Evolutionary conservation across 805 yeast genomes (phyloP).

Genomic region (Yarrowia hollandica): DNA sequence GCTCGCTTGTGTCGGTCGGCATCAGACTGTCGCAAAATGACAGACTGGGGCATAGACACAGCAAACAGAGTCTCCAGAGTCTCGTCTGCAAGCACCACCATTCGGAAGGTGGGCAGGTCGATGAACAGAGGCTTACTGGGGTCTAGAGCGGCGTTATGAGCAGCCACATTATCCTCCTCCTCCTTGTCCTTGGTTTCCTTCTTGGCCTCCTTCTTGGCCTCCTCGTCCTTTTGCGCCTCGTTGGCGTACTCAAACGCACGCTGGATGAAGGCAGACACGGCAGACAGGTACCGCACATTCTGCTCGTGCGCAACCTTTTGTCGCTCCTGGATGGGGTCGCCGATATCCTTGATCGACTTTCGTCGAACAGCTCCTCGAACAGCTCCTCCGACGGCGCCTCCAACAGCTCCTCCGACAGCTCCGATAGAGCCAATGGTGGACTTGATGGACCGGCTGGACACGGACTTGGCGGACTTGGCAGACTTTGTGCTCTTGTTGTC

Average conservation of each 20-base stretch:
- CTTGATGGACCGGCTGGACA: constrained; percentile 14
- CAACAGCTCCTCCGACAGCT: constrained; percentile 44
- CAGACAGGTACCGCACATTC: constrained; percentile 63
- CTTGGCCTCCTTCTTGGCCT: neutral
- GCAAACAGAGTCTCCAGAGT: constrained; percentile 85
- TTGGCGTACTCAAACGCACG: constrained; percentile 89
- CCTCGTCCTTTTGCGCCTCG: constrained; percentile 41
- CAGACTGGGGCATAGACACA: constrained; percentile 61
- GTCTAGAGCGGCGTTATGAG: constrained; percentile 73
- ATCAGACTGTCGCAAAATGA: constrained; percentile 42
- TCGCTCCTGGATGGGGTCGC: constrained; percentile 46
- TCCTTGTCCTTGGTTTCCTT: constrained; percentile 17
- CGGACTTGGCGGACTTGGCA: constrained; percentile 35
- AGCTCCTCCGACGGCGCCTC: constrained; percentile 15
- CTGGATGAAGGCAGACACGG: constrained; percentile 83
- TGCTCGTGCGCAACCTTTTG: constrained; percentile 39
- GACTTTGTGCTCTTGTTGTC: constrained; percentile 38
- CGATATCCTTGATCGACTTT: constrained; percentile 49
- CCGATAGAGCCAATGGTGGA: constrained; percentile 27
- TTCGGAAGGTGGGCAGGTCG: constrained; percentile 84
- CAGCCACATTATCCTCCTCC: neutral
- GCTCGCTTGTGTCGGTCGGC: constrained; percentile 10
- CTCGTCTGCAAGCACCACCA: constrained; percentile 93
- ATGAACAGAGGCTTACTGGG: constrained; percentile 74
- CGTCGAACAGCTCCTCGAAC: constrained; percentile 15